These are phyloP conservation scores for Oryza glaberrima DNA, from an alignment of 176 grass and related monocot species.

Conservation along the genomic window DNA sequence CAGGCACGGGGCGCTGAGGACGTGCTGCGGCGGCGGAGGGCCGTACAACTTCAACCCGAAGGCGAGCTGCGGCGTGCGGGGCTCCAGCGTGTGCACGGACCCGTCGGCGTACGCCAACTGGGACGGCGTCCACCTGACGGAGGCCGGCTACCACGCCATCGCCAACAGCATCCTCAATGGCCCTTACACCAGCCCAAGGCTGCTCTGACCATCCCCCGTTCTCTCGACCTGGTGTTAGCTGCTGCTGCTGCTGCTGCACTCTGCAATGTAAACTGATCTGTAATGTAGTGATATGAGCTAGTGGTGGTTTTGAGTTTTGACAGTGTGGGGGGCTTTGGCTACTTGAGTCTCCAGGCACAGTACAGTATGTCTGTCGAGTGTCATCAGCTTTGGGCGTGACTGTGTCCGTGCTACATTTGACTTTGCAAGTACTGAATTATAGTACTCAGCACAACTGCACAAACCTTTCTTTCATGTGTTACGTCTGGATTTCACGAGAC, in stretches of 20 bases:
- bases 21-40: constrained; percentile 79
- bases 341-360: too few relatives aligned
- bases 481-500: too few relatives aligned
- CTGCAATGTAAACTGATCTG: neutral
- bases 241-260: too few relatives aligned
- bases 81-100: constrained; percentile 67
- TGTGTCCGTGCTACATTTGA: neutral
- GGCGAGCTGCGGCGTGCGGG: constrained; percentile 61
- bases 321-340: neutral
- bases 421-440: neutral
- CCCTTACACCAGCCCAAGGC: constrained; percentile 63
- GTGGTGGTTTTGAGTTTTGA: neutral
- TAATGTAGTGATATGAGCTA: neutral
- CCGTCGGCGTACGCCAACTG: constrained; percentile 79
- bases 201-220: constrained; percentile 30
- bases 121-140: constrained; percentile 88
- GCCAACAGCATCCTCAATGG: constrained; percentile 66
- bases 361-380: neutral
- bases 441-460: neutral
- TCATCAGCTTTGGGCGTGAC: neutral
- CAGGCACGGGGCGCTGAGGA: constrained; percentile 56
- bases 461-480: too few relatives aligned
- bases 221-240: neutral
- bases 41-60: constrained; percentile 87
- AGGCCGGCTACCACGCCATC: constrained; percentile 78